These are phyloP conservation scores for Talaromyces sp. DNA, from an alignment of 2,329 filamentous ascomycete genomes.

Conservation along the genomic window DNA sequence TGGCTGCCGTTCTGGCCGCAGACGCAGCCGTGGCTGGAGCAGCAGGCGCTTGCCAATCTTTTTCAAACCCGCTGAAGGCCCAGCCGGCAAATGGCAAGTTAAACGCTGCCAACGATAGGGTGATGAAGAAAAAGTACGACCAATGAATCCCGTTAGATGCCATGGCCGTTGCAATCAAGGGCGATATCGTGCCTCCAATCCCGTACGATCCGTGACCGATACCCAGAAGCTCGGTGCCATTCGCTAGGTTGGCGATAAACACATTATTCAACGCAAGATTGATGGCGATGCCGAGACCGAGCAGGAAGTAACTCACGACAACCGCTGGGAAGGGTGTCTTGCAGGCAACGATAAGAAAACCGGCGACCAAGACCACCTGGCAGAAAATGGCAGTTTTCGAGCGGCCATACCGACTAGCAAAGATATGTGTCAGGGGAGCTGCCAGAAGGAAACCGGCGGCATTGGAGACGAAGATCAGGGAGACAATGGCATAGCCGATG, in stretches of 20 bases:
- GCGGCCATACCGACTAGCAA: constrained; percentile 59
- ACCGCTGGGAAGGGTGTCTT: constrained; percentile 66
- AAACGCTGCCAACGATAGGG: constrained; percentile 51
- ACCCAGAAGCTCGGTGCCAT: constrained; percentile 45
- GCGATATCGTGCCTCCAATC: constrained; percentile 57
- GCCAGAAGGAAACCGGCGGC: constrained; percentile 70
- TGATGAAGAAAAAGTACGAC: constrained; percentile 68
- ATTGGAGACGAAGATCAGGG: constrained; percentile 74
- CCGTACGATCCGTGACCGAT: constrained; percentile 41
- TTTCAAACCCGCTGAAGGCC: constrained; percentile 65
- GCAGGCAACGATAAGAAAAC: constrained; percentile 60
- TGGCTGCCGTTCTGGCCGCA: constrained; percentile 26
- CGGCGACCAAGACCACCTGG: constrained; percentile 54
- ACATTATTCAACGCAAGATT: constrained; percentile 52
- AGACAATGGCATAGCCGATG: constrained; percentile 73
- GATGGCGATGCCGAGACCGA: constrained; percentile 50
- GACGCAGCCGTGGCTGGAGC: constrained; percentile 39
- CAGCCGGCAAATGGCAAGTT: constrained; percentile 57
- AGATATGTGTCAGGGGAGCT: constrained; percentile 61
- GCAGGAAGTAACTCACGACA: constrained; percentile 62
- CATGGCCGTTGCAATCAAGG: constrained; percentile 69
- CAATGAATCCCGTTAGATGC: constrained; percentile 57
- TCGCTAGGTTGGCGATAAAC: constrained; percentile 49
- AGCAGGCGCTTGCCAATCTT: constrained; percentile 47
- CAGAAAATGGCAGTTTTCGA: constrained; percentile 55